Conservation (phyloP, 805 yeast genomes). For the Torulaspora maleeae region DNA sequence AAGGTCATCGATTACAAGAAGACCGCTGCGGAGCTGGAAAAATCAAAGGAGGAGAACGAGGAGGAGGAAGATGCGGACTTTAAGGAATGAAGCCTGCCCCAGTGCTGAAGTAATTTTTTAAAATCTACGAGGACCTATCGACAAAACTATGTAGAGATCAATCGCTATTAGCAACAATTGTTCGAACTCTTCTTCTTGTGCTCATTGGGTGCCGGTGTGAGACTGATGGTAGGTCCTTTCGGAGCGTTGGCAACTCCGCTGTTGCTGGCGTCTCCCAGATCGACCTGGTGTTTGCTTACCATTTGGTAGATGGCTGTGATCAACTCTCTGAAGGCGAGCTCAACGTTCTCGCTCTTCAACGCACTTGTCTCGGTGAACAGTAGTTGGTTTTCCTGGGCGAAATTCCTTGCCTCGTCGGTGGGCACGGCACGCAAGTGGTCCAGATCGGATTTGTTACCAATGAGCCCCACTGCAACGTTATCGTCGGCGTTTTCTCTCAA, state of each 20-base stretch:
- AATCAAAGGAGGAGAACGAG: slow-evolving; percentile 44
- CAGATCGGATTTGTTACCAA: slow-evolving; percentile 88
- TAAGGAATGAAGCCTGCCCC: slow-evolving; percentile 14
- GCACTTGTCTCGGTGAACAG: slow-evolving; percentile 96
- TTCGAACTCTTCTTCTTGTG: slow-evolving; percentile 48
- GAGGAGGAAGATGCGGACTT: slow-evolving; percentile 33
- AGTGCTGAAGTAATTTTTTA: neutral
- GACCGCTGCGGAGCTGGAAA: slow-evolving; percentile 67
- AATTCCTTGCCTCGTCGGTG: slow-evolving; percentile 93
- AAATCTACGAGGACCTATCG: neutral
- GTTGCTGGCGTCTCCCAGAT: slow-evolving; percentile 63
- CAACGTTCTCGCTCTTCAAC: slow-evolving; percentile 89
- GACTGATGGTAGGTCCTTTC: slow-evolving; percentile 83
- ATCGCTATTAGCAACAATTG: slow-evolving; percentile 57
- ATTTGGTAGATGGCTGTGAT: slow-evolving; percentile 90
- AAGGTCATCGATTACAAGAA: slow-evolving; percentile 78
- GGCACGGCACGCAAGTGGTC: slow-evolving; percentile 94
- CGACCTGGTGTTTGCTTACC: slow-evolving; percentile 90
- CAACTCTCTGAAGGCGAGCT: slow-evolving; percentile 87
- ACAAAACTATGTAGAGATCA: slow-evolving; percentile 1
- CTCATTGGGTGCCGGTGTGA: slow-evolving; percentile 90
- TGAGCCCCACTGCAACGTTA: slow-evolving; percentile 88
- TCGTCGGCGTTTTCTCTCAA: slow-evolving; percentile 89
- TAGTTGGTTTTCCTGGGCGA: slow-evolving; percentile 87
- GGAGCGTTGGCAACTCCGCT: slow-evolving; percentile 50